Evolutionary conservation across 2,329 filamentous ascomycete genomes (phyloP).

Genomic region (Drechslera avenae): DNA sequence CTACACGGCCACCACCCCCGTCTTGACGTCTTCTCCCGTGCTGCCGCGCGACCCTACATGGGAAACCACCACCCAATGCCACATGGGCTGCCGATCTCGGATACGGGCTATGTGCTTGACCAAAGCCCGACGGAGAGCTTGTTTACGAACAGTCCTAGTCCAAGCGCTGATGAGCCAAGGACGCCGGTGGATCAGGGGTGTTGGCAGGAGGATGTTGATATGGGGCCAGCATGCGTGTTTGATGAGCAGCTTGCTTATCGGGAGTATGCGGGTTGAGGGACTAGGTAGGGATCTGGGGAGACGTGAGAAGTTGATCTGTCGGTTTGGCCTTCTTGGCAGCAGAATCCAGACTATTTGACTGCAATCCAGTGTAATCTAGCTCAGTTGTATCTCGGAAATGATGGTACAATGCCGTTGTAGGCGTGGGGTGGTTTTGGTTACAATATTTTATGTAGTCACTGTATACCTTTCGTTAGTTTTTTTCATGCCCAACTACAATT

Average conservation of each 20-base stretch:
- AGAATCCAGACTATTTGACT: not conserved
- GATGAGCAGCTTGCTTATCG: constrained; percentile 14
- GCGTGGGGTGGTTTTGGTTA: not conserved
- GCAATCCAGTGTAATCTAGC: too few relatives aligned
- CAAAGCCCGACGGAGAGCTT: constrained; percentile 28
- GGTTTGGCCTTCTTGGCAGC: not conserved
- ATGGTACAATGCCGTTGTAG: not conserved
- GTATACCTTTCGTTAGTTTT: too few relatives aligned
- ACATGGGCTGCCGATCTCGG: constrained; percentile 5
- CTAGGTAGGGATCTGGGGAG: too few relatives aligned
- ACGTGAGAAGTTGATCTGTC: not conserved
- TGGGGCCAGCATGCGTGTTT: constrained; percentile 9
- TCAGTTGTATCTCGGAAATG: too few relatives aligned
- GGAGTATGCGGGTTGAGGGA: constrained; percentile 10
- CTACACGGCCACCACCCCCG: constrained; percentile 2
- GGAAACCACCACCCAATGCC: not conserved
- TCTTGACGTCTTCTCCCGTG: constrained; percentile 13
- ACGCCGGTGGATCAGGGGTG: constrained; percentile 22
- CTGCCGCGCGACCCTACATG: not conserved
- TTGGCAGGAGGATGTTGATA: constrained; percentile 21
- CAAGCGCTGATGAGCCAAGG: constrained; percentile 24
- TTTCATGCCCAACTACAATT: too few relatives aligned
- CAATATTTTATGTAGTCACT: not conserved
- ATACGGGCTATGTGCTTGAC: constrained; percentile 25
- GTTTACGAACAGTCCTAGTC: constrained; percentile 30